Conservation (phyloP, 768 basidiomycete species). For the Podaxis carcinomalis region DNA sequence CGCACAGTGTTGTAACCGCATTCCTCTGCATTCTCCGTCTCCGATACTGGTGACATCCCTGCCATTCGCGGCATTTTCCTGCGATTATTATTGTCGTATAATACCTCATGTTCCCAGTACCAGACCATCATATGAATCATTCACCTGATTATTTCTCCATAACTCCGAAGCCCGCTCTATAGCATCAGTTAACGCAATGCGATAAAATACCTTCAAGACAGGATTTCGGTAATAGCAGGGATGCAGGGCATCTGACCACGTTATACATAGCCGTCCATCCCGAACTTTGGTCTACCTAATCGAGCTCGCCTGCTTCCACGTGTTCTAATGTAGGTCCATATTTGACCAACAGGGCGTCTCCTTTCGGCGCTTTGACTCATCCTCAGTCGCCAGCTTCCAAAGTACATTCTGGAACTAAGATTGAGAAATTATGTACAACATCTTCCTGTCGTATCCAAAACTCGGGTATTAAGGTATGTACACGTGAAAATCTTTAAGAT, state of each 20-base stretch:
- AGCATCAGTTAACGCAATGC: too few species aligned
- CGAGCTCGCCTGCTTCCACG: neutral
- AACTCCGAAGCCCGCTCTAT: too few species aligned
- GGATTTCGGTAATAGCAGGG: too few species aligned
- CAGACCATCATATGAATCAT: too few species aligned
- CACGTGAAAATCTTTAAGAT: neutral
- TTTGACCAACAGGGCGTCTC: neutral
- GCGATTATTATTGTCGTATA: too few species aligned
- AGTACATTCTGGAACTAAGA: neutral
- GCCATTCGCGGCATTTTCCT: neutral
- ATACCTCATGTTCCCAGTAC: too few species aligned
- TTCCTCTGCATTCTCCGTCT: neutral
- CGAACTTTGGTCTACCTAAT: neutral
- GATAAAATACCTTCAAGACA: too few species aligned
- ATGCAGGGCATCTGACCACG: neutral
- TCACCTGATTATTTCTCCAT: too few species aligned
- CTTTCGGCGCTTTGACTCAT: neutral
- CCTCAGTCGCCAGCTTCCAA: neutral
- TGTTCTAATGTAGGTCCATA: neutral
- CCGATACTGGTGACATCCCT: neutral
- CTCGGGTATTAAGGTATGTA: conserved; percentile 6
- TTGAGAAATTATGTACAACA: neutral
- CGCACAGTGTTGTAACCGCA: neutral
- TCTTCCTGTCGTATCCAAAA: conserved; percentile 3
- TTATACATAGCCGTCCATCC: neutral